Evolutionary conservation across 1,284 basidiomycete genomes (phyloP).

Genomic region (Ceratobasidium sp.): DNA sequence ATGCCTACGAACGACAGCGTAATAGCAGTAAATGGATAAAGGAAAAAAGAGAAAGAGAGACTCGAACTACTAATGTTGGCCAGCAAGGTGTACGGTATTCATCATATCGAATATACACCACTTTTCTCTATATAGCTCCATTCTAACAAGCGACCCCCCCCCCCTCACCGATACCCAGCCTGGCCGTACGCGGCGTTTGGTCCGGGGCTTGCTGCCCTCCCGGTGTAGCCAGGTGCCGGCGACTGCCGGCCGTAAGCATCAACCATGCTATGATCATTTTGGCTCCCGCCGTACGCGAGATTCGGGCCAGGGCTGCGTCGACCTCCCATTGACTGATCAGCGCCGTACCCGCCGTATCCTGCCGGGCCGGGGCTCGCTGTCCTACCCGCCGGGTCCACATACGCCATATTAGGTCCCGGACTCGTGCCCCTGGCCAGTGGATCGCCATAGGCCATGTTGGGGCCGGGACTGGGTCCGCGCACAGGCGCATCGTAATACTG

Average conservation of each 20-base stretch:
- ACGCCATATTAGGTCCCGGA: conserved; percentile 49
- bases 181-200: conserved; percentile 46
- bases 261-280: conserved; percentile 28
- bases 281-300: conserved; percentile 44
- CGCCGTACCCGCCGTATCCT: conserved; percentile 23
- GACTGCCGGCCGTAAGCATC: conserved; percentile 53
- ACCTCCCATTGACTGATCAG: conserved; percentile 60
- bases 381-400: conserved; percentile 28
- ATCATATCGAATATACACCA: conserved; percentile 28
- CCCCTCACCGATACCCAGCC: conserved; percentile 16
- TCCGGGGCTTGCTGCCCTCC: conserved; percentile 45
- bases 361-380: conserved; percentile 29
- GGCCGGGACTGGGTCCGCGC: conserved; percentile 24
- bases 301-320: conserved; percentile 49
- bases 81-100: conserved; percentile 39
- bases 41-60: conserved; percentile 1
- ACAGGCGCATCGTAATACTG: conserved; percentile 22
- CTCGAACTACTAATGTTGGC: conserved; percentile 17
- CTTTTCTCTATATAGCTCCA: neutral
- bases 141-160: neutral
- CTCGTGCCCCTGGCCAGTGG: conserved; percentile 50
- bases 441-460: conserved; percentile 42
- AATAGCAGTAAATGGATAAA: neutral
- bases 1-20: conserved; percentile 14
- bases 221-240: conserved; percentile 57